Evolutionary conservation across 768 basidiomycete species (phyloP).

Genomic region (Suillus plorans): DNA sequence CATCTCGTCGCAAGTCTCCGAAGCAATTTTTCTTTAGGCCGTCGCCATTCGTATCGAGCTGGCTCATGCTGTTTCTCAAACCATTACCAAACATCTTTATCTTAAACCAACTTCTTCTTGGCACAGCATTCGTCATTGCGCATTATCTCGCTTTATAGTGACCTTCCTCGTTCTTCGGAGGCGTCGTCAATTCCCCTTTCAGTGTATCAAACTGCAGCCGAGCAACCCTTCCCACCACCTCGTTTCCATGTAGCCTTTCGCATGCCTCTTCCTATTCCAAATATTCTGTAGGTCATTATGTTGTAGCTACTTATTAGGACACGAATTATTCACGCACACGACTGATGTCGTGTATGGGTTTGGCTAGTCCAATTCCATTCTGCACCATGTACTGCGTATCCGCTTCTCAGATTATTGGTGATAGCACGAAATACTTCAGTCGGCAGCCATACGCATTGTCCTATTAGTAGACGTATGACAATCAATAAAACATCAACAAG

Average conservation of each 20-base stretch:
- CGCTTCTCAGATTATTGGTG: background rate
- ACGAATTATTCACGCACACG: background rate
- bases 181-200: background rate
- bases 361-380: background rate
- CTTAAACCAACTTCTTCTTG: background rate
- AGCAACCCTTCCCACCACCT: background rate
- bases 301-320: background rate
- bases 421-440: background rate
- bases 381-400: background rate
- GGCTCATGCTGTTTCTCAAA: background rate
- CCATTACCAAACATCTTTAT: background rate
- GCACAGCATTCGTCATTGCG: background rate
- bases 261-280: background rate
- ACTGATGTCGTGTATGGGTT: background rate
- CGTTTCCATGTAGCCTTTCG: background rate
- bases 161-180: background rate
- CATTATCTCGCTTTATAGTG: background rate
- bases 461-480: background rate
- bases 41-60: background rate
- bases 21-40: background rate
- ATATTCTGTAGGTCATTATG: background rate
- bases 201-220: background rate
- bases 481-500: background rate
- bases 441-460: background rate
- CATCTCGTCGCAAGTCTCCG: background rate